phyloP scores from a whole-genome alignment of 345 rosid species.

The Sonneratia alba region DNA sequence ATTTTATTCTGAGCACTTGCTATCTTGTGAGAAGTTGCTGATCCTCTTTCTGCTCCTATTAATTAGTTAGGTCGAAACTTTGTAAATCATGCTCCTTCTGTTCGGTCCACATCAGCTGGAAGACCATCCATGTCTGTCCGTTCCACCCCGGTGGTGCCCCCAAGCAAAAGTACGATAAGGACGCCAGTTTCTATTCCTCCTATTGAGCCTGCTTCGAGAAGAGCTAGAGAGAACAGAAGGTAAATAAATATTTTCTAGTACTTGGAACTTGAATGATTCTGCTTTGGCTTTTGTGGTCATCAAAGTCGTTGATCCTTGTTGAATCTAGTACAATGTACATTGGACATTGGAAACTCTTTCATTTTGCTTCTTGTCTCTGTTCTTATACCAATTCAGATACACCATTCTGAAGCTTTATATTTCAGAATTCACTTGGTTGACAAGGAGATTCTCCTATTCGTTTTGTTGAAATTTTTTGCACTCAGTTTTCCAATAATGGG shows the following conservation, averaged over 20 bases:
- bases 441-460: too few species aligned
- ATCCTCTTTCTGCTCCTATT: constrained; percentile 12
- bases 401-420: too few species aligned
- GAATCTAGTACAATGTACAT: too few species aligned
- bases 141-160: constrained; percentile 36
- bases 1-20: too few species aligned
- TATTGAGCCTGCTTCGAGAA: constrained; percentile 35
- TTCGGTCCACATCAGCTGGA: constrained; percentile 77
- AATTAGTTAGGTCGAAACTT: constrained; percentile 79
- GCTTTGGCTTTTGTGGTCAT: not conserved
- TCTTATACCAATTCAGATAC: too few species aligned
- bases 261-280: not conserved
- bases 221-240: constrained; percentile 24
- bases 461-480: too few species aligned
- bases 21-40: not conserved
- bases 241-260: constrained; percentile 5
- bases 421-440: too few species aligned
- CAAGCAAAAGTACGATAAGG: constrained; percentile 47
- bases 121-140: constrained; percentile 48
- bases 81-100: constrained; percentile 43
- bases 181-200: constrained; percentile 49
- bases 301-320: not conserved
- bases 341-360: too few species aligned
- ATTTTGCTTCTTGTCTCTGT: too few species aligned
- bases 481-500: too few species aligned